Base-by-base conservation (phyloP, 371 early-diverging fungal species). In the Mucor indicus region DNA sequence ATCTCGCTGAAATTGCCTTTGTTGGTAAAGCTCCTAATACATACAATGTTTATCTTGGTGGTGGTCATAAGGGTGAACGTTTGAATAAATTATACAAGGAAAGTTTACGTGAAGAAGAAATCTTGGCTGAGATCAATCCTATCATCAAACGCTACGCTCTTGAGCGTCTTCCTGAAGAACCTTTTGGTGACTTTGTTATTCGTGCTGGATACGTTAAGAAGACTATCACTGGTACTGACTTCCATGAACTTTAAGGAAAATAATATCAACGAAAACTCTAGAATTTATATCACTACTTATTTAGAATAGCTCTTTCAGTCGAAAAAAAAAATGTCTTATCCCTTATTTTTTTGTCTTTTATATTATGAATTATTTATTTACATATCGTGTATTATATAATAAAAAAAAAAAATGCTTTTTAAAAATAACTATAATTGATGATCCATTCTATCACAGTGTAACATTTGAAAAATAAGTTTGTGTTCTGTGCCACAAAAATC, bases 21-120 rank as follows among this genome's bases (percentile, higher is more conserved):
- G 89, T 95, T n/a, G 96, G 96, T 53, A 95, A 95, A 60, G 94
- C 96, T 2, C 89, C 89, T 17, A 91, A 90, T 22, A 79, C 91
- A 2, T 95, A 95, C 78, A 95, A 95, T 65, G 80, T 95, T 51
- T 93, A 92, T 64, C 79, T 95, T n/a, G 96, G 96, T 48, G 96
- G 93, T 59, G 88, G 90, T 25, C 86, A 84, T 57, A 66, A 77
- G 46, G 96, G 96, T 42, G 83, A 91, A 49, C 83, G 96, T 33
- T 68, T 95, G 30, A 90, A 86, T 79, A 93, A 92, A 75, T 60
- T 94, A 36, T 94, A 81, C 81, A 86, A 86, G 69, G 96, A 93
- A 73, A 80, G 82, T 21, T 69, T 95, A 41, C 80, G 77, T 20
- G 96, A 95, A 59, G 85, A 85, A 41, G 91, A 93, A 60, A 95